Conservation (phyloP, 805 yeast species). For the Lachancea cidri region DNA sequence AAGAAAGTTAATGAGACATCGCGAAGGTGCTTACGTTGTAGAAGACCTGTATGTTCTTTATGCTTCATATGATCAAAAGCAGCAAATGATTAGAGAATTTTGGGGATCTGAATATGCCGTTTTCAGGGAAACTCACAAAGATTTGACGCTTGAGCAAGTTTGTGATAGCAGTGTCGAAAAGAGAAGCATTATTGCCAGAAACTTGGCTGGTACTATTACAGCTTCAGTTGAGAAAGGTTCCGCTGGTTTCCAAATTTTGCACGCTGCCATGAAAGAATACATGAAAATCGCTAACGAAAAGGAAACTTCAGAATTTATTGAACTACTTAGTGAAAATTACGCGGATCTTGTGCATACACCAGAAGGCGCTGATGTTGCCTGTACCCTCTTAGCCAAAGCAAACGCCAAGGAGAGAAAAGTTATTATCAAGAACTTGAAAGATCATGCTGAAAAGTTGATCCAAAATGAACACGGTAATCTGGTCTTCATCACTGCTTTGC, state of each 20-base stretch:
- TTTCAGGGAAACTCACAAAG: conserved; percentile 69
- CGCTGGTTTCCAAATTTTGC: conserved; percentile 91
- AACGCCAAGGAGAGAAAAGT: conserved; percentile 88
- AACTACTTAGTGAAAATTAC: conserved; percentile 76
- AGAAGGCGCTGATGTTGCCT: conserved; percentile 91
- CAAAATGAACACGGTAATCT: conserved; percentile 82
- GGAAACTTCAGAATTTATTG: conserved; percentile 77
- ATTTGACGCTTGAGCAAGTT: conserved; percentile 59
- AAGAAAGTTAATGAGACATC: conserved; percentile 90
- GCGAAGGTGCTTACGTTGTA: conserved; percentile 96
- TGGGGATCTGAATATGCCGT: conserved; percentile 96
- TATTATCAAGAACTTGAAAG: conserved; percentile 65
- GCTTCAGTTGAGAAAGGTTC: conserved; percentile 95
- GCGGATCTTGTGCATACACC: conserved; percentile 94
- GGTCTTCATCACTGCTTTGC: conserved; percentile 71
- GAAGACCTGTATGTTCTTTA: conserved; percentile 88
- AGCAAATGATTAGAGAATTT: conserved; percentile 90
- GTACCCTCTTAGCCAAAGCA: conserved; percentile 71
- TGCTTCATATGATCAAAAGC: conserved; percentile 76
- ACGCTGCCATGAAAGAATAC: conserved; percentile 93
- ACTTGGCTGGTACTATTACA: conserved; percentile 74
- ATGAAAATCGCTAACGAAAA: conserved; percentile 58
- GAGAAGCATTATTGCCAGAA: conserved; percentile 65
- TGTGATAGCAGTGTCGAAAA: conserved; percentile 68
- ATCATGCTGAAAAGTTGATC: conserved; percentile 70